Percentiles rank a stretch among this genome's conserved stretches.
Conservation (phyloP, 2,329 filamentous ascomycete species). For the Diaporthe capsici region DNA sequence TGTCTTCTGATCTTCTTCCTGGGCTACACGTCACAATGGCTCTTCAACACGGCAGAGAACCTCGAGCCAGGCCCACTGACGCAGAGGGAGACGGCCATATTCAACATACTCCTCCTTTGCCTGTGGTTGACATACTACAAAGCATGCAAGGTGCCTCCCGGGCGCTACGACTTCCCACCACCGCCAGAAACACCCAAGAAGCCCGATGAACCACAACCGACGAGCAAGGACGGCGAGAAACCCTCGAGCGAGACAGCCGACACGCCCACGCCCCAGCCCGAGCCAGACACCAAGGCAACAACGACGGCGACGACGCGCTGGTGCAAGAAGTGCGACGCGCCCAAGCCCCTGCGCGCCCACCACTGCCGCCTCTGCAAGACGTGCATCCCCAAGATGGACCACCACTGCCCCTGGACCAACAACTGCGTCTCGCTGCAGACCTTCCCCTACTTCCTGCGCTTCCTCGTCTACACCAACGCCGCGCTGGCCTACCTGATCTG, state of each 20-base stretch:
- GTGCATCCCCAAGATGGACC: slow-evolving; percentile 86
- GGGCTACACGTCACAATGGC: slow-evolving; percentile 78
- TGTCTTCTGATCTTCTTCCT: slow-evolving; percentile 77
- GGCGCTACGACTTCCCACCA: slow-evolving; percentile 63
- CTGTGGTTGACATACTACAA: slow-evolving; percentile 80
- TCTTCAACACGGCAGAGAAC: slow-evolving; percentile 73
- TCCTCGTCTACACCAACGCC: slow-evolving; percentile 77
- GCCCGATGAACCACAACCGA: slow-evolving; percentile 1
- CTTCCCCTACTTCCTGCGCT: slow-evolving; percentile 86
- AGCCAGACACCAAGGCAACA: slow-evolving; percentile 48
- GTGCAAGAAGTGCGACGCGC: slow-evolving; percentile 82
- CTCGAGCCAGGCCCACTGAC: slow-evolving; percentile 74
- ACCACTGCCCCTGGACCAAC: slow-evolving; percentile 87
- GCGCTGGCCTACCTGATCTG: slow-evolving; percentile 73
- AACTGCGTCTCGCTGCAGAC: slow-evolving; percentile 89
- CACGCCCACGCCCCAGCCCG: not conserved
- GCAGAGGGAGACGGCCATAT: slow-evolving; percentile 68
- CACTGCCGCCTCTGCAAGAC: slow-evolving; percentile 84
- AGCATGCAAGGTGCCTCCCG: slow-evolving; percentile 71
- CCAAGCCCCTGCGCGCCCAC: slow-evolving; percentile 83
- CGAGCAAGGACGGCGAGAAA: not conserved
- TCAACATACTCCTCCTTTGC: slow-evolving; percentile 75
- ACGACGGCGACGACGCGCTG: slow-evolving; percentile 59
- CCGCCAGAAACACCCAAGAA: slow-evolving; percentile 37
- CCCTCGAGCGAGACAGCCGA: not conserved